Percentiles rank a stretch among this genome's conserved stretches.
Evolutionary conservation across 306 rosid genomes (phyloP).

Genomic region (Elaeagnus macrophylla): DNA sequence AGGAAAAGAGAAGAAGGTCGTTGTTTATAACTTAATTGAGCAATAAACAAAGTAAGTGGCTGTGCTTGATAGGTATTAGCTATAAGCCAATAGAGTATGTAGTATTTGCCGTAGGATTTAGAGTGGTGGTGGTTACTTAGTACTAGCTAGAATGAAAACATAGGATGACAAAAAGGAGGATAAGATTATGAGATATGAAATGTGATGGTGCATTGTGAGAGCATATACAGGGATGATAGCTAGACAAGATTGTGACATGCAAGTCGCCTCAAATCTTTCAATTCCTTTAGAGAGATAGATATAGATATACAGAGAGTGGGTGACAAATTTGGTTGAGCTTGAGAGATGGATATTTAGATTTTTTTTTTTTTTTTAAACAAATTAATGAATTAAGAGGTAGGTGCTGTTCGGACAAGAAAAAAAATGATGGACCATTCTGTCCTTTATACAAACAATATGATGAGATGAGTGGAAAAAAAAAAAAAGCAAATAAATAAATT

Average conservation of each 20-base stretch:
- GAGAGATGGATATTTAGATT: no score
- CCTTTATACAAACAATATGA: slow-evolving; percentile 25
- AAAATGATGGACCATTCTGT: slow-evolving; percentile 42
- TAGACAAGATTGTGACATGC: no score
- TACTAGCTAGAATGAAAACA: slow-evolving; percentile 4
- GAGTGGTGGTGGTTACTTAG: slow-evolving; percentile 10
- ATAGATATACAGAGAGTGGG: no score
- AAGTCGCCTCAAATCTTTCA: no score
- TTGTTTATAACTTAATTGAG: no score
- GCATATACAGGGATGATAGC: slow-evolving; percentile 58
- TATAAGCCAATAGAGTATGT: no score
- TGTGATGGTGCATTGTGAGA: slow-evolving; percentile 23
- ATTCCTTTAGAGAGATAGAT: no score
- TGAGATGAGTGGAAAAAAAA: slow-evolving; percentile 7
- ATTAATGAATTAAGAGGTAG: slow-evolving; percentile 20
- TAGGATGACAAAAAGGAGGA: slow-evolving; percentile 25
- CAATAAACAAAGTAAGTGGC: not conserved
- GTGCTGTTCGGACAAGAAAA: slow-evolving; percentile 42
- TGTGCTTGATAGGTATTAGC: no score
- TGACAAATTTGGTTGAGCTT: no score
- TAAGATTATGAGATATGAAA: slow-evolving; percentile 20
- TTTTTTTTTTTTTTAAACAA: not conserved
- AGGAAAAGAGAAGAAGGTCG: not conserved
- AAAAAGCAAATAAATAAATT: slow-evolving; percentile 24
- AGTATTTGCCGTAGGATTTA: not conserved